These are phyloP conservation scores for Lachancea fermentati DNA, from an alignment of 805 yeast species.

Conservation along the genomic window DNA sequence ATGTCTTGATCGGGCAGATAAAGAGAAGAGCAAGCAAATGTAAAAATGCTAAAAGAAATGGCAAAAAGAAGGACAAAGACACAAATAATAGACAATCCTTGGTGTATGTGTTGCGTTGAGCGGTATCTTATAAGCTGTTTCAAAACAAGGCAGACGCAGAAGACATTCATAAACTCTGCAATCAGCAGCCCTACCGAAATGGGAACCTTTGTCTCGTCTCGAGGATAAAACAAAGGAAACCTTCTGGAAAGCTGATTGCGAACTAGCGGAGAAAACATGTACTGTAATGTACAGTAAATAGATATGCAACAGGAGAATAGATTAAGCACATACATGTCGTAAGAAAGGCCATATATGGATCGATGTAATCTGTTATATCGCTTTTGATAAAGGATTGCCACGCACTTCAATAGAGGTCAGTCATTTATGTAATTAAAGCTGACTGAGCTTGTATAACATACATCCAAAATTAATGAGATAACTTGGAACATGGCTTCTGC, in stretches of 20 bases:
- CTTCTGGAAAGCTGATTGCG: slow-evolving; percentile 27
- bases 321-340: slow-evolving; percentile 28
- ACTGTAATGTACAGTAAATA: slow-evolving; percentile 23
- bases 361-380: slow-evolving; percentile 25
- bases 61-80: slow-evolving; percentile 4
- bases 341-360: slow-evolving; percentile 37
- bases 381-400: slow-evolving; percentile 21
- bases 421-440: not conserved
- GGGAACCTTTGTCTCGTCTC: slow-evolving; percentile 15
- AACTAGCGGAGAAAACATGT: slow-evolving; percentile 20
- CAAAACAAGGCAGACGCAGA: slow-evolving; percentile 16
- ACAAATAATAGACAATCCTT: slow-evolving; percentile 31
- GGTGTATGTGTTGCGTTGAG: slow-evolving; percentile 34
- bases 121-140: slow-evolving; percentile 28
- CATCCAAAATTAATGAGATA: not conserved
- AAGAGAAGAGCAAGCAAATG: slow-evolving; percentile 17
- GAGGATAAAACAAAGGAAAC: slow-evolving; percentile 32
- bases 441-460: not conserved
- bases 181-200: slow-evolving; percentile 20
- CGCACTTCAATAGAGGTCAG: slow-evolving; percentile 3
- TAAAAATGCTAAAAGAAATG: slow-evolving; percentile 15
- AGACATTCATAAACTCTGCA: slow-evolving; percentile 14
- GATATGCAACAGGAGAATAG: slow-evolving; percentile 12
- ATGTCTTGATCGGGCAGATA: slow-evolving; percentile 18
- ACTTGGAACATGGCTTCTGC: not conserved